Evolutionary conservation across 345 rosid species (phyloP).

Genomic region (Dipteronia sinensis): DNA sequence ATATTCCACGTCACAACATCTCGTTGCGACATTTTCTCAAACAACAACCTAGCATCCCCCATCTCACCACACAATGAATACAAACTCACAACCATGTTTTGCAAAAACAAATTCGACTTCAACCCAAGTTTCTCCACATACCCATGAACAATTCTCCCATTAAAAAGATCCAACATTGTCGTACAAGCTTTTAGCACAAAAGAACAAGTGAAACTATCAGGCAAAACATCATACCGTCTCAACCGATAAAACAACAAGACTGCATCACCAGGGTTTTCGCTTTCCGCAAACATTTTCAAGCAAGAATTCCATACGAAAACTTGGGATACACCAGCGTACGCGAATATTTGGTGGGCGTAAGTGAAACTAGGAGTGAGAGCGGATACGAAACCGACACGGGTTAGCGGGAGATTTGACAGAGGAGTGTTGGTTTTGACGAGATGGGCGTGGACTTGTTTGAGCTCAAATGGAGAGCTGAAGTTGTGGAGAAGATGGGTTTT

Average conservation of each 20-base stretch:
- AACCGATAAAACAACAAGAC: conserved; percentile 28
- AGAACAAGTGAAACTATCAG: conserved; percentile 41
- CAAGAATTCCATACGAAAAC: conserved; percentile 45
- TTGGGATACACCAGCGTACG: conserved; percentile 2
- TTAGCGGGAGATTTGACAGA: conserved; percentile 27
- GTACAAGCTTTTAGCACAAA: conserved; percentile 39
- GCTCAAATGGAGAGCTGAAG: conserved; percentile 46
- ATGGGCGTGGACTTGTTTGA: conserved; percentile 41
- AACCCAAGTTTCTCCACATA: conserved; percentile 41
- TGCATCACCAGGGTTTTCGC: conserved; percentile 31
- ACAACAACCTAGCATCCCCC: conserved; percentile 33
- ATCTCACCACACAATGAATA: conserved; percentile 35
- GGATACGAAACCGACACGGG: conserved; percentile 34
- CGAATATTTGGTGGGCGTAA: conserved; percentile 32
- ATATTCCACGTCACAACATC: conserved; percentile 45
- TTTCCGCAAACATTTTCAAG: conserved; percentile 33
- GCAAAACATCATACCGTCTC: conserved; percentile 29
- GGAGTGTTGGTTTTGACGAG: conserved; percentile 36
- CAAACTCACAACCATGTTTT: conserved; percentile 33
- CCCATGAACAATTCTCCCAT: conserved; percentile 34
- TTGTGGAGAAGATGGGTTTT: conserved; percentile 24
- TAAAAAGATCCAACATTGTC: conserved; percentile 14
- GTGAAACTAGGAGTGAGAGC: conserved; percentile 28
- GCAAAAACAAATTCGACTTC: conserved; percentile 32
- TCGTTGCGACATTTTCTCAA: conserved; percentile 41